phyloP scores from a whole-genome alignment of 2,329 filamentous ascomycete species.

The Sodiomyces alkalinus region DNA sequence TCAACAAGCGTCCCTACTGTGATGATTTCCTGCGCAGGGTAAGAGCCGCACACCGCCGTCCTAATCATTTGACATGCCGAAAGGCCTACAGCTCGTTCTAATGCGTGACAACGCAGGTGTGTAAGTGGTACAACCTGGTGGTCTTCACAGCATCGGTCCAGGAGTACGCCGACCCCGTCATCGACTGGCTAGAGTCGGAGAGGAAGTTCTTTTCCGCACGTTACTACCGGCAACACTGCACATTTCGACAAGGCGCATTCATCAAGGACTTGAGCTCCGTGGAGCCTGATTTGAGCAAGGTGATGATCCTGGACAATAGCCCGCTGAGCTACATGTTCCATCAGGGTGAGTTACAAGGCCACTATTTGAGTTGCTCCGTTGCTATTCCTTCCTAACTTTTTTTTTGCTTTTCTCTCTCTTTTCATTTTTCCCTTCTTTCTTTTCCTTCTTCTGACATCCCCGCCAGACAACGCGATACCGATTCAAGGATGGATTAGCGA shows the following conservation, averaged over 20 bases:
- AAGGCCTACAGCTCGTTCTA: neutral
- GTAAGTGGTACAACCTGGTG: slow-evolving; percentile 96
- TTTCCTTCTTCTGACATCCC: neutral
- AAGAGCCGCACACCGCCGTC: too few species aligned
- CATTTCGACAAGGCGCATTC: slow-evolving; percentile 85
- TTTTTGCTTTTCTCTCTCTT: slow-evolving; percentile 1
- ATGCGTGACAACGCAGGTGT: slow-evolving; percentile 39
- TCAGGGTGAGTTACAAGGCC: slow-evolving; percentile 51
- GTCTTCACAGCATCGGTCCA: slow-evolving; percentile 96
- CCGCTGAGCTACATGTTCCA: slow-evolving; percentile 98
- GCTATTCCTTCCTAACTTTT: neutral
- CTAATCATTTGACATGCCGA: too few species aligned
- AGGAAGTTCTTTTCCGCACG: slow-evolving; percentile 88
- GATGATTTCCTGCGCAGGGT: slow-evolving; percentile 88
- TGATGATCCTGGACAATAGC: slow-evolving; percentile 98
- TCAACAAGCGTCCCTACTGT: slow-evolving; percentile 93
- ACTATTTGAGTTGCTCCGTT: neutral
- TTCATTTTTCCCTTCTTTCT: neutral
- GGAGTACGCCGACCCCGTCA: slow-evolving; percentile 96
- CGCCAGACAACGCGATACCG: slow-evolving; percentile 86
- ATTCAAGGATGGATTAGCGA: slow-evolving; percentile 99
- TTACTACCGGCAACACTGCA: slow-evolving; percentile 96
- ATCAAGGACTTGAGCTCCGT: slow-evolving; percentile 96
- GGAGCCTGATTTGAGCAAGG: slow-evolving; percentile 90
- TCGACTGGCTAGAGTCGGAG: slow-evolving; percentile 95